phyloP scores from a whole-genome alignment of 2,329 filamentous ascomycete species.

The Microthyrium microscopicum region DNA sequence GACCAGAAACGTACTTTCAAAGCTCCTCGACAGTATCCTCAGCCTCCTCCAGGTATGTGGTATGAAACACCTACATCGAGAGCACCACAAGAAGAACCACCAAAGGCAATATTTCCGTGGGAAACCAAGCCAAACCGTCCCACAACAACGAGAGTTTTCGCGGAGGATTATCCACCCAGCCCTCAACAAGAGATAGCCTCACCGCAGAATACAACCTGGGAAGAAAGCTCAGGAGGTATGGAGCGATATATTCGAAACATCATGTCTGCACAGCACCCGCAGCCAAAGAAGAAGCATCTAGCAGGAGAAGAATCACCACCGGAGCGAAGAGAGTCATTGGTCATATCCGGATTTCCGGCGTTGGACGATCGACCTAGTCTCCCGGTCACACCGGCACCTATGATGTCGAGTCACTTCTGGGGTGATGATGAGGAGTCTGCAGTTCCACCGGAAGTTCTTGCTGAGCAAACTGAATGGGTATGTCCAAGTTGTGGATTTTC shows the following conservation, averaged over 20 bases:
- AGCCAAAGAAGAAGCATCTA: not conserved
- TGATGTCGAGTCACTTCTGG: conserved; percentile 54
- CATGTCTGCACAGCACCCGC: conserved; percentile 35
- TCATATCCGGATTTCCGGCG: conserved; percentile 74
- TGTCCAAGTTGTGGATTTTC: conserved; percentile 35
- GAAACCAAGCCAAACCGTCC: conserved; percentile 47
- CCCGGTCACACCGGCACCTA: conserved; percentile 75
- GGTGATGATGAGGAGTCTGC: conserved; percentile 38
- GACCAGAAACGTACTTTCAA: conserved; percentile 58
- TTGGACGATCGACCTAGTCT: conserved; percentile 71
- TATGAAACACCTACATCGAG: conserved; percentile 55
- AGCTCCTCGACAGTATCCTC: conserved; percentile 60
- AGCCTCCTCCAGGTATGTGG: conserved; percentile 76
- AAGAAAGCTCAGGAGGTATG: conserved; percentile 80
- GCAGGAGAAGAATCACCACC: conserved; percentile 1
- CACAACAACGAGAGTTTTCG: conserved; percentile 48
- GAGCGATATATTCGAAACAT: conserved; percentile 69
- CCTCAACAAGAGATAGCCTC: conserved; percentile 22
- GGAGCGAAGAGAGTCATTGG: conserved; percentile 35
- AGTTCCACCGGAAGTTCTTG: conserved; percentile 72
- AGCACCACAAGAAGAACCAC: conserved; percentile 40
- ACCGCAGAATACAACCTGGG: conserved; percentile 69
- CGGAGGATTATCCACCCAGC: conserved; percentile 31
- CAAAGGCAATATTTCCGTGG: conserved; percentile 78
- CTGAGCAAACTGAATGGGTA: conserved; percentile 86